Percentiles rank a stretch among this genome's conserved stretches.
Conservation (phyloP, 768 basidiomycete genomes). For the Pulveroboletus sp. region DNA sequence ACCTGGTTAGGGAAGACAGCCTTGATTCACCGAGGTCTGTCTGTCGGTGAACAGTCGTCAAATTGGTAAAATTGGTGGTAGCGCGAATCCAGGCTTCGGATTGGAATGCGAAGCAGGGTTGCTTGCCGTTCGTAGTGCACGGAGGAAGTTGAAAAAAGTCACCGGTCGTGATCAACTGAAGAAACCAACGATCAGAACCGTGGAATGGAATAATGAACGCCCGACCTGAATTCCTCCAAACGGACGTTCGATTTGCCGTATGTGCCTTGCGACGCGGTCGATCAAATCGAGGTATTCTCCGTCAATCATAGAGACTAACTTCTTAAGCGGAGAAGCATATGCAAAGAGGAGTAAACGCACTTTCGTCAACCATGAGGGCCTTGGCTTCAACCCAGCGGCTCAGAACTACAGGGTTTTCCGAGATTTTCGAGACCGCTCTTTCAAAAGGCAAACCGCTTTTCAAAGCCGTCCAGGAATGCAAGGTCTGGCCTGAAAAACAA, state of each 20-base stretch:
- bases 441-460: too few relatives aligned
- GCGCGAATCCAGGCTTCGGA: not conserved
- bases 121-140: not conserved
- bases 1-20: too few relatives aligned
- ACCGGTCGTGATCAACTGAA: not conserved
- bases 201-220: not conserved
- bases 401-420: too few relatives aligned
- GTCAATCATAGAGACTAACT: not conserved
- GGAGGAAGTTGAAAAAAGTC: slow-evolving; percentile 3
- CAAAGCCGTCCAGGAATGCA: not conserved
- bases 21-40: not conserved
- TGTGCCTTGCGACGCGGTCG: not conserved
- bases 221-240: not conserved
- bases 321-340: too few relatives aligned
- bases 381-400: not conserved
- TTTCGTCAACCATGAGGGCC: not conserved
- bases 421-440: too few relatives aligned
- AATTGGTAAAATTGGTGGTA: not conserved
- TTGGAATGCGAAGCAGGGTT: not conserved
- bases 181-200: not conserved
- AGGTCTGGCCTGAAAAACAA: not conserved
- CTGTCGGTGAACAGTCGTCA: not conserved
- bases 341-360: not conserved
- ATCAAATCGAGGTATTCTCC: not conserved
- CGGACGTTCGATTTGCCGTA: not conserved